Conservation (phyloP, 768 basidiomycete genomes). For the Xerocomellus intermedius region DNA sequence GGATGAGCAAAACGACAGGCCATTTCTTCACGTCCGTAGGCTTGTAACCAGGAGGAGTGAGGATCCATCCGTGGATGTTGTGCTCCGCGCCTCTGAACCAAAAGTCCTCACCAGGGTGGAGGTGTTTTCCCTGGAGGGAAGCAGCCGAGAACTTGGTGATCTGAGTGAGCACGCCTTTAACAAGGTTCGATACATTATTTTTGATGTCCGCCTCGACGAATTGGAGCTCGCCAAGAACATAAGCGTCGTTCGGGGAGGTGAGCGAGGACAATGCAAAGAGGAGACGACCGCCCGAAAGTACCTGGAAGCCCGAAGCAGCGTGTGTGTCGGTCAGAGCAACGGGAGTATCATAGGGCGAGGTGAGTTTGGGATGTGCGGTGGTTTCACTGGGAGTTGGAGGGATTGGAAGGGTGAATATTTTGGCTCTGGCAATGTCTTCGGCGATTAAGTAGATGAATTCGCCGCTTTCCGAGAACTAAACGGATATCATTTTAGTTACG, state of each 20-base stretch:
- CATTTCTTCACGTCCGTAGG: slow-evolving; percentile 66
- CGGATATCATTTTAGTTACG: background rate
- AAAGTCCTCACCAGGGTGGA: slow-evolving; percentile 73
- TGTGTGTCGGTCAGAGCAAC: slow-evolving; percentile 56
- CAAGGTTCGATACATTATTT: slow-evolving; percentile 28
- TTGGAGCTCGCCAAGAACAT: slow-evolving; percentile 52
- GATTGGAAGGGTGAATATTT: slow-evolving; percentile 68
- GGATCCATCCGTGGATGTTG: slow-evolving; percentile 79
- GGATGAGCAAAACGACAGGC: slow-evolving; percentile 79
- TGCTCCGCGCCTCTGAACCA: slow-evolving; percentile 85
- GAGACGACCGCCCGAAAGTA: slow-evolving; percentile 58
- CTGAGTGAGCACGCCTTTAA: slow-evolving; percentile 41
- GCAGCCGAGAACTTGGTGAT: slow-evolving; percentile 65
- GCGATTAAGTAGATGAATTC: slow-evolving; percentile 68
- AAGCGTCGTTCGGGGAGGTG: slow-evolving; percentile 78
- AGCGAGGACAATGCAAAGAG: slow-evolving; percentile 74
- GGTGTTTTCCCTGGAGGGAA: slow-evolving; percentile 53
- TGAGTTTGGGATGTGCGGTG: slow-evolving; percentile 46
- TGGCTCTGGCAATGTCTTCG: slow-evolving; percentile 75
- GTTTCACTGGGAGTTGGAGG: slow-evolving; percentile 59
- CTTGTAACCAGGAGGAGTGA: slow-evolving; percentile 79
- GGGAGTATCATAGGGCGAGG: slow-evolving; percentile 49
- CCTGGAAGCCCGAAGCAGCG: slow-evolving; percentile 59
- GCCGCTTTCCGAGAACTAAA: slow-evolving; percentile 73
- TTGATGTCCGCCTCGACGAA: slow-evolving; percentile 42